Evolutionary conservation across 2,329 filamentous ascomycete species (phyloP).

Genomic region (Hypoxylon sp.): DNA sequence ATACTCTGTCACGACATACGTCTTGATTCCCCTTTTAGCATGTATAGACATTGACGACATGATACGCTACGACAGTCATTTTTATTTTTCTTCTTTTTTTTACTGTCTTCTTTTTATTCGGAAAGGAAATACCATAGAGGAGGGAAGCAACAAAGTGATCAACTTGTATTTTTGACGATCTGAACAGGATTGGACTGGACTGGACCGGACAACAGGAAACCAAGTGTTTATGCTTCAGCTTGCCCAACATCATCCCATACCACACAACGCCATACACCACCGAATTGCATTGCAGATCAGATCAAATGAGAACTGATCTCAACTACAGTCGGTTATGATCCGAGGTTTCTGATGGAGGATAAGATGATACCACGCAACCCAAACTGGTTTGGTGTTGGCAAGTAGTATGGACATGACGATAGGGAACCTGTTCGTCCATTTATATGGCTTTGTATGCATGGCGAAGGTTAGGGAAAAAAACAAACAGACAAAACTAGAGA

Average conservation of each 20-base stretch:
- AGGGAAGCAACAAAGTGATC: conserved; percentile 12
- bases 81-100: too few relatives aligned
- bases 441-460: conserved; percentile 22
- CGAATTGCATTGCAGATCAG: neutral
- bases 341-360: too few relatives aligned
- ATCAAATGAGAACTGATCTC: neutral
- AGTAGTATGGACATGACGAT: conserved; percentile 7
- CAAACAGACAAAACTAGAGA: conserved; percentile 11
- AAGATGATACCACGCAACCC: conserved; percentile 19
- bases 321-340: too few relatives aligned
- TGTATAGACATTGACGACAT: conserved; percentile 34
- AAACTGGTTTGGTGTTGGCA: conserved; percentile 21
- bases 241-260: too few relatives aligned
- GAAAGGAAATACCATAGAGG: conserved; percentile 30
- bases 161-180: conserved; percentile 9
- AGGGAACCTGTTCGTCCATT: conserved; percentile 5
- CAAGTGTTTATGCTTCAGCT: too few relatives aligned
- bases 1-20: conserved; percentile 5
- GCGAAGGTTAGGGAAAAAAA: conserved; percentile 18
- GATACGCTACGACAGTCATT: conserved; percentile 23
- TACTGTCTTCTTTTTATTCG: too few relatives aligned
- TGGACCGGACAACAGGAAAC: conserved; percentile 2
- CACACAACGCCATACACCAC: neutral
- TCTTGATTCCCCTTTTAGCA: conserved; percentile 21
- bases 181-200: conserved; percentile 16